Evolutionary conservation across 1,284 basidiomycete genomes (phyloP).

Genomic region (Phaffia rhodozyma): DNA sequence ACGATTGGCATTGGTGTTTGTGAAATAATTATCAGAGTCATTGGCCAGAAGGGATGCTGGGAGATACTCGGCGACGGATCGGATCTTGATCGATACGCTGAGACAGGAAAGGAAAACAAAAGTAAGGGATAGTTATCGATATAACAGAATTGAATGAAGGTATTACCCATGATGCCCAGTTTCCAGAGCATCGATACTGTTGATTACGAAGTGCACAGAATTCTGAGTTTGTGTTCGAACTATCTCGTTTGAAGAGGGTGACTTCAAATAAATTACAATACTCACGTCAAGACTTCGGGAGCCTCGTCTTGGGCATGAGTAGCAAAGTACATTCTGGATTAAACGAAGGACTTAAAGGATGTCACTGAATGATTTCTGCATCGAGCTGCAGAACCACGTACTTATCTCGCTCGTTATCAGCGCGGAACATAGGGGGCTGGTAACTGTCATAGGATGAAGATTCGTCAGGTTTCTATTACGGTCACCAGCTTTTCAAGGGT

Average conservation of each 20-base stretch:
- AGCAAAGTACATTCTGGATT: constrained; percentile 8
- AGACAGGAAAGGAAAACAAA: not conserved
- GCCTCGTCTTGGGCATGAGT: constrained; percentile 10
- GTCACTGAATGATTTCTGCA: not conserved
- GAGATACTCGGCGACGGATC: constrained; percentile 14
- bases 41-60: not conserved
- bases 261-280: not conserved
- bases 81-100: constrained; percentile 13
- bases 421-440: constrained; percentile 15
- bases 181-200: constrained; percentile 5
- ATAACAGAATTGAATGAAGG: not conserved
- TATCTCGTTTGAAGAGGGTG: not conserved
- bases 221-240: no score
- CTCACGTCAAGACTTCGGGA: constrained; percentile 8
- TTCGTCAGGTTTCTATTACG: not conserved
- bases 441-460: not conserved
- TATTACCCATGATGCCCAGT: constrained; percentile 13
- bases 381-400: not conserved
- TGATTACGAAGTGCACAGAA: not conserved
- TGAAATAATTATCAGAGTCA: not conserved
- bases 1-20: not conserved
- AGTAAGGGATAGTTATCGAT: not conserved
- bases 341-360: not conserved
- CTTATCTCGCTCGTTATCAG: constrained; percentile 9
- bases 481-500: not conserved